Evolutionary conservation across 176 grass and related monocot species (phyloP).

Genomic region (Olyra latifolia): DNA sequence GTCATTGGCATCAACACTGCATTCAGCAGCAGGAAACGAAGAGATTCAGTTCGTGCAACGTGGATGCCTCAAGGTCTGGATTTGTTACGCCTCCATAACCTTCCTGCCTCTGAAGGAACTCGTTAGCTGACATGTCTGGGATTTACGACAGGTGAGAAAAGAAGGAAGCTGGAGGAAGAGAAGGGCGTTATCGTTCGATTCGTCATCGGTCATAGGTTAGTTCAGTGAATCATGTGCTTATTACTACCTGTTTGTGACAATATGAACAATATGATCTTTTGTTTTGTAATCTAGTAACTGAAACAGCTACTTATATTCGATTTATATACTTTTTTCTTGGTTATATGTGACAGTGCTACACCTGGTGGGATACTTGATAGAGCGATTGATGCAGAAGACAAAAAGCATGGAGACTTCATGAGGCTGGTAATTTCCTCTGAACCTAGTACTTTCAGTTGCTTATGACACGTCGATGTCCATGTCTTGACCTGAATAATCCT

Average conservation of each 20-base stretch:
- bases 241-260: neutral
- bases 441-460: neutral
- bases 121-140: neutral
- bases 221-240: neutral
- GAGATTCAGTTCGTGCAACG: slow-evolving; percentile 86
- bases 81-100: neutral
- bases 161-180: slow-evolving; percentile 83
- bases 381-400: slow-evolving; percentile 92
- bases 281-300: neutral
- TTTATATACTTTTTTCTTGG: neutral
- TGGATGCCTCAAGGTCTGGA: slow-evolving; percentile 93
- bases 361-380: slow-evolving; percentile 90
- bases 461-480: neutral
- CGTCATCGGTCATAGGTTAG: slow-evolving; percentile 90
- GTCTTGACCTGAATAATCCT: slow-evolving; percentile 7
- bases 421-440: slow-evolving; percentile 57
- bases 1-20: slow-evolving; percentile 93
- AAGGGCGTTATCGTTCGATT: slow-evolving; percentile 90
- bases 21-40: slow-evolving; percentile 83
- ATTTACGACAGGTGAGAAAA: slow-evolving; percentile 55
- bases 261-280: neutral
- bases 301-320: neutral
- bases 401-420: slow-evolving; percentile 78
- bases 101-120: neutral
- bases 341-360: slow-evolving; percentile 47